phyloP scores from a whole-genome alignment of 352 stramenopile species.

The Globisporangium alternatum region DNA sequence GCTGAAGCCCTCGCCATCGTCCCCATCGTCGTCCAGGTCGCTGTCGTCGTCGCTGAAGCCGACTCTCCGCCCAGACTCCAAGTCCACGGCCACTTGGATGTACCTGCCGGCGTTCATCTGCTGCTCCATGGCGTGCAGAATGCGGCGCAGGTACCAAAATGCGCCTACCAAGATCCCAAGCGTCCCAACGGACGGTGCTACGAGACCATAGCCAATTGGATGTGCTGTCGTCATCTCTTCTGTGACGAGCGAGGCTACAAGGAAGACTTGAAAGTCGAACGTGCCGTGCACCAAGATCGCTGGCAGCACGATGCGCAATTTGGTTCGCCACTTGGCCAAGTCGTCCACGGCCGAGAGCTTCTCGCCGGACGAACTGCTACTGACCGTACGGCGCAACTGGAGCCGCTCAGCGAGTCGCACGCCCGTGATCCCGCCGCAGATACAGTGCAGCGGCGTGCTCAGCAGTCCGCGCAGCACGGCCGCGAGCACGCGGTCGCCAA shows the following conservation, averaged over 20 bases:
- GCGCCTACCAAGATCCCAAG: constrained; percentile 25
- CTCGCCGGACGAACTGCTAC: constrained; percentile 8
- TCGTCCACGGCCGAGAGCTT: constrained; percentile 15
- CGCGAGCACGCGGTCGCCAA: constrained; percentile 31
- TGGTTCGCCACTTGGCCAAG: constrained; percentile 33
- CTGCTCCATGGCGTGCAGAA: constrained; percentile 37
- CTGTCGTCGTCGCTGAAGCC: constrained; percentile 34
- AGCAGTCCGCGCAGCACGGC: constrained; percentile 38
- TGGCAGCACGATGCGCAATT: constrained; percentile 33
- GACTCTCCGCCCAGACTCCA: constrained; percentile 31
- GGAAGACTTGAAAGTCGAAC: constrained; percentile 62
- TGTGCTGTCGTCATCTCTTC: constrained; percentile 27
- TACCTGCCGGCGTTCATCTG: constrained; percentile 45
- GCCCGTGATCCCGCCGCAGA: constrained; percentile 62
- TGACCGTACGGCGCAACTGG: constrained; percentile 18
- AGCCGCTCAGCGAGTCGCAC: constrained; percentile 51
- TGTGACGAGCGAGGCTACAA: constrained; percentile 41
- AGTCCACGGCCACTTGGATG: constrained; percentile 48
- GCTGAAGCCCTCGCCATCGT: background rate
- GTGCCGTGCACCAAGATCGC: constrained; percentile 54
- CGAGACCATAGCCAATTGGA: constrained; percentile 32
- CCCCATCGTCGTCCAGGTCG: constrained; percentile 25
- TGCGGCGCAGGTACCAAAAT: constrained; percentile 33
- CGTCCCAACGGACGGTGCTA: constrained; percentile 30
- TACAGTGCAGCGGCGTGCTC: constrained; percentile 54